Evolutionary conservation across 495 filamentous ascomycete genomes (phyloP).

Genomic region (Halenospora varia): DNA sequence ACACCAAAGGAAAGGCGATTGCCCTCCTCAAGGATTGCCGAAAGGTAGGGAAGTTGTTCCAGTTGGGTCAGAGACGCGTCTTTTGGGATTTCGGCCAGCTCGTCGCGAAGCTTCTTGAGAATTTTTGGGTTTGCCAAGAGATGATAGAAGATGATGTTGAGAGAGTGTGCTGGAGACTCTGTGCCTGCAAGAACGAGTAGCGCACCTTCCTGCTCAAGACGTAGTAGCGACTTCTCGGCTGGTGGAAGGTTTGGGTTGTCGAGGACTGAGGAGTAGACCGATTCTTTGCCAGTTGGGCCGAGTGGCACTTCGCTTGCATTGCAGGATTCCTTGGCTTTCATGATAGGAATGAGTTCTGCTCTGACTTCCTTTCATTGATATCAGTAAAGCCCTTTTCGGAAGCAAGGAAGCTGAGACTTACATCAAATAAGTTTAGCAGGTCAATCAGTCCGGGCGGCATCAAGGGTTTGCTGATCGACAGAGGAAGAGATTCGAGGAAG

Average conservation of each 20-base stretch:
- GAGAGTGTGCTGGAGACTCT: constrained; percentile 21
- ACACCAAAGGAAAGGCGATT: constrained; percentile 41
- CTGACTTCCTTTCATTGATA: constrained; percentile 32
- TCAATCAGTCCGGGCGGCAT: constrained; percentile 38
- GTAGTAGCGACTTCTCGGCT: constrained; percentile 31
- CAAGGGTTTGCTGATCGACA: constrained; percentile 32
- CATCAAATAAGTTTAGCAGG: constrained; percentile 34
- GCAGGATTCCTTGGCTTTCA: constrained; percentile 29
- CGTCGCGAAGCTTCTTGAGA: constrained; percentile 25
- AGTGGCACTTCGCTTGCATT: constrained; percentile 19
- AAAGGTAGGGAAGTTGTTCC: constrained; percentile 43
- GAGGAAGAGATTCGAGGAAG: constrained; percentile 34
- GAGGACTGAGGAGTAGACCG: constrained; percentile 32
- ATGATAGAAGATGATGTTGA: constrained; percentile 30
- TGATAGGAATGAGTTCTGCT: constrained; percentile 29
- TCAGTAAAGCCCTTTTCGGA: constrained; percentile 6
- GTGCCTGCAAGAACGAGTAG: constrained; percentile 29
- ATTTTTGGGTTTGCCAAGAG: constrained; percentile 26
- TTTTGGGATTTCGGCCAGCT: constrained; percentile 21
- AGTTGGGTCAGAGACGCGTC: constrained; percentile 27
- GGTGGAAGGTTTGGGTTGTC: constrained; percentile 31
- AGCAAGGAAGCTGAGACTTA: constrained; percentile 23
- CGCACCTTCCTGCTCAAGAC: constrained; percentile 35
- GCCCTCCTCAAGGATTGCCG: constrained; percentile 40
- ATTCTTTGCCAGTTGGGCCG: constrained; percentile 24